A percentile compares a stretch with the other conserved stretches of the same genome.
Evolutionary conservation across 2,329 filamentous ascomycete genomes (phyloP).

Genomic region (Elsinoe batatas): DNA sequence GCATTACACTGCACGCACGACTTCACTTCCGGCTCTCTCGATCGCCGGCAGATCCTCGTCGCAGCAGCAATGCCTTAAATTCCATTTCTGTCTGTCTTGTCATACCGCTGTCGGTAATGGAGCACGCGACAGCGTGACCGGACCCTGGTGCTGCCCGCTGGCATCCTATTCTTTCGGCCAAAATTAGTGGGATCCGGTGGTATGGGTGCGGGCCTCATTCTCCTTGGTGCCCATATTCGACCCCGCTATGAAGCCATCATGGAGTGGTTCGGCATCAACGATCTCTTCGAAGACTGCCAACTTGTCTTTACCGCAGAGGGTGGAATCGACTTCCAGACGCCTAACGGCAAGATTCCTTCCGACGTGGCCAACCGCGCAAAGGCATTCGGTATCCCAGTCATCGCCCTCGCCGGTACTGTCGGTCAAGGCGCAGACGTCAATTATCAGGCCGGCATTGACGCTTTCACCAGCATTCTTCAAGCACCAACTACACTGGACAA

Average conservation of each 20-base stretch:
- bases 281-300: slow-evolving; percentile 39
- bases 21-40: neutral
- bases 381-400: slow-evolving; percentile 37
- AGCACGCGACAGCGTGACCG: neutral
- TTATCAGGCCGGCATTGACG: slow-evolving; percentile 29
- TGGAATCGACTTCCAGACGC: slow-evolving; percentile 43
- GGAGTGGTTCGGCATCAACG: slow-evolving; percentile 41
- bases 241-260: slow-evolving; percentile 42
- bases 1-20: neutral
- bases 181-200: too few relatives aligned
- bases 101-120: slow-evolving; percentile 3
- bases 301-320: slow-evolving; percentile 46
- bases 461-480: slow-evolving; percentile 29
- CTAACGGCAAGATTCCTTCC: slow-evolving; percentile 44
- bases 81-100: neutral
- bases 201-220: slow-evolving; percentile 41
- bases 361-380: slow-evolving; percentile 43
- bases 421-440: slow-evolving; percentile 29
- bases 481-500: slow-evolving; percentile 27
- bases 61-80: slow-evolving; percentile 1
- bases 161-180: too few relatives aligned
- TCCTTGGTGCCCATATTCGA: slow-evolving; percentile 38
- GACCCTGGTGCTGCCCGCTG: neutral
- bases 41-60: neutral
- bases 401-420: slow-evolving; percentile 35